phyloP scores from a whole-genome alignment of 1,284 basidiomycete genomes.

The Microbotryum scabiosae region DNA sequence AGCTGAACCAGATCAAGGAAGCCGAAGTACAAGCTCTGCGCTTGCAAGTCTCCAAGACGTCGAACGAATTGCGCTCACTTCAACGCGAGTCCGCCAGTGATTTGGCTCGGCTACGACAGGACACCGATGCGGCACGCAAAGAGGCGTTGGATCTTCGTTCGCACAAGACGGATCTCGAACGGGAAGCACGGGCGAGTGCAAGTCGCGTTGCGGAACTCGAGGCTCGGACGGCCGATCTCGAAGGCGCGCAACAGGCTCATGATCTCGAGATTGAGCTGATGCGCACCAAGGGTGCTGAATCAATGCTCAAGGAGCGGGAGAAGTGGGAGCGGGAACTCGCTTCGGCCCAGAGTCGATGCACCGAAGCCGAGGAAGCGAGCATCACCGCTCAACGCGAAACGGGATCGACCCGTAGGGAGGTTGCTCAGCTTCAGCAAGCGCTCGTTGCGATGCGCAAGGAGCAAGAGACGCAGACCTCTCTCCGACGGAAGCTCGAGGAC shows the following conservation, averaged over 20 bases:
- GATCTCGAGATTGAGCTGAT: constrained; percentile 62
- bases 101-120: constrained; percentile 12
- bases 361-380: constrained; percentile 78
- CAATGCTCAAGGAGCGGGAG: constrained; percentile 43
- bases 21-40: constrained; percentile 21
- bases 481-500: constrained; percentile 49
- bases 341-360: constrained; percentile 55
- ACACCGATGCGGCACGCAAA: constrained; percentile 13
- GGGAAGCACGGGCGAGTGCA: neutral
- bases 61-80: constrained; percentile 28
- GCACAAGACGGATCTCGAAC: constrained; percentile 26
- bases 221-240: constrained; percentile 18
- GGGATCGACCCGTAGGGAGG: constrained; percentile 60
- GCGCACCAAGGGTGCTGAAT: constrained; percentile 61
- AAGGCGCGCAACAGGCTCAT: constrained; percentile 30
- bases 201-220: constrained; percentile 8
- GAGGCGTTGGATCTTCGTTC: constrained; percentile 14
- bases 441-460: constrained; percentile 33
- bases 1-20: constrained; percentile 20
- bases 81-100: constrained; percentile 18
- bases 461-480: constrained; percentile 11
- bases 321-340: constrained; percentile 65
- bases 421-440: constrained; percentile 56
- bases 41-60: constrained; percentile 14
- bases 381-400: constrained; percentile 76